Evolutionary conservation across 2,329 filamentous ascomycete genomes (phyloP), one percentile per base, ranked within the genome.

Genomic region (Orbilia oligospora): DNA sequence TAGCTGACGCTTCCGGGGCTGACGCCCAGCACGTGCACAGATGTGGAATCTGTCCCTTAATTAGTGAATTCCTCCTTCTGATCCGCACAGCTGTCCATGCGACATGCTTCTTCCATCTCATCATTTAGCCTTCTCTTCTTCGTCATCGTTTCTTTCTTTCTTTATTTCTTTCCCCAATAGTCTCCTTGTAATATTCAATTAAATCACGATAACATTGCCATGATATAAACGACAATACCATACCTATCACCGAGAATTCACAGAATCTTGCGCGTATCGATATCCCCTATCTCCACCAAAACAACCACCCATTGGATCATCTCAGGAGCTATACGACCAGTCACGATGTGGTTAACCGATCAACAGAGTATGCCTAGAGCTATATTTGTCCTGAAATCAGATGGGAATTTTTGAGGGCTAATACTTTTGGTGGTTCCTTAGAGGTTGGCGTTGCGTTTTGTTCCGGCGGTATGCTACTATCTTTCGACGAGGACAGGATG

Each of bases 361-460:
- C 90, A 92, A 84, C 95, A 98, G 86, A 98, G 95, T 97, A 88
- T 83, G 92, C 87, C 38, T 24, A 4, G 14, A 58, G 51, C 36
- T 22, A 27, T 55, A 66, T 66, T 53, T 27, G 61, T 12, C 66
- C 72, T 20, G 44, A 46, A 16, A 18, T 49, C 3, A 3, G 38
- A 16, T 12, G 38, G 16, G 48, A 14, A 46, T 5, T 12, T 4
- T 18, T 33, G 10, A 30, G 70, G 80, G 82, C 83, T 85, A 82
- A 70, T 16, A 38, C 38, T n/a, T 41, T 27, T 24, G 12, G 49
- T 20, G 18, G 48, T 48, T n/a, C 61, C 82, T 44, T 83, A 98
- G 96, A 99, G 86, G 92, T 98, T 83, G 96, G 96, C 82, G 94
- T 97, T 80, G 93, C 94, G 84, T 99, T 99, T 88, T 98, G 96